These are phyloP conservation scores for Calonectria pauciramosa DNA, from an alignment of 2,329 filamentous ascomycete species.

Conservation along the genomic window DNA sequence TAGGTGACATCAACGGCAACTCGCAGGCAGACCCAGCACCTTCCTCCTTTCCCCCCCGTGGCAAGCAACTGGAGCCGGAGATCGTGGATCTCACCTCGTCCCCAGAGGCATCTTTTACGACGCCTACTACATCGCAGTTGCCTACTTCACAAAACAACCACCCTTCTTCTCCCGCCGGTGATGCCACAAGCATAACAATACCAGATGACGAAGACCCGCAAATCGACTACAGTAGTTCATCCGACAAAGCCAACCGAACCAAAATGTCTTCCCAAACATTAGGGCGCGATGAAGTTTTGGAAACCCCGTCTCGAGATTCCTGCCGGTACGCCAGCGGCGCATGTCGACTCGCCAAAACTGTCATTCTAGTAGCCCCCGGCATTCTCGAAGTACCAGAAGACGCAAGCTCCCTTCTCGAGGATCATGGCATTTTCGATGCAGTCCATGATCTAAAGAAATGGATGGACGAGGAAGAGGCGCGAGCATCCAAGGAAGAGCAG, in stretches of 20 bases:
- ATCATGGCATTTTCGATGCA: slow-evolving; percentile 57
- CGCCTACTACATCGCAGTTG: background rate
- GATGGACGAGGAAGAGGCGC: slow-evolving; percentile 35
- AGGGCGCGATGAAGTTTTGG: background rate
- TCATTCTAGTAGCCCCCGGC: slow-evolving; percentile 59
- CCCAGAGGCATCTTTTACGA: slow-evolving; percentile 22
- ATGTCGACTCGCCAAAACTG: slow-evolving; percentile 55
- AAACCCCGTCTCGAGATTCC: background rate
- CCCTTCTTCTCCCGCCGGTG: slow-evolving; percentile 1
- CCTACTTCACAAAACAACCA: slow-evolving; percentile 1
- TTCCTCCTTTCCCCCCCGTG: background rate
- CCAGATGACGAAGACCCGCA: background rate
- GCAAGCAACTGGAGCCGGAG: background rate
- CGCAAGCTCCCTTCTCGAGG: slow-evolving; percentile 54
- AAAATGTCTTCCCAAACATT: background rate
- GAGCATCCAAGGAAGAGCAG: background rate
- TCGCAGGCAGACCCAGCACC: slow-evolving; percentile 29
- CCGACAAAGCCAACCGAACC: no score
- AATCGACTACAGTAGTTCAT: background rate
- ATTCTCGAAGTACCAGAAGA: slow-evolving; percentile 54
- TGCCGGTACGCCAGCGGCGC: slow-evolving; percentile 51
- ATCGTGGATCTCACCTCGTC: slow-evolving; percentile 35
- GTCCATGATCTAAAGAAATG: slow-evolving; percentile 54
- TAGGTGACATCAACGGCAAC: slow-evolving; percentile 43
- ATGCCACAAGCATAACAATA: slow-evolving; percentile 4